Percentiles rank a stretch among this genome's conserved stretches.
phyloP scores from a whole-genome alignment of 2,329 filamentous ascomycete species.

The Leptodontidium sp. region DNA sequence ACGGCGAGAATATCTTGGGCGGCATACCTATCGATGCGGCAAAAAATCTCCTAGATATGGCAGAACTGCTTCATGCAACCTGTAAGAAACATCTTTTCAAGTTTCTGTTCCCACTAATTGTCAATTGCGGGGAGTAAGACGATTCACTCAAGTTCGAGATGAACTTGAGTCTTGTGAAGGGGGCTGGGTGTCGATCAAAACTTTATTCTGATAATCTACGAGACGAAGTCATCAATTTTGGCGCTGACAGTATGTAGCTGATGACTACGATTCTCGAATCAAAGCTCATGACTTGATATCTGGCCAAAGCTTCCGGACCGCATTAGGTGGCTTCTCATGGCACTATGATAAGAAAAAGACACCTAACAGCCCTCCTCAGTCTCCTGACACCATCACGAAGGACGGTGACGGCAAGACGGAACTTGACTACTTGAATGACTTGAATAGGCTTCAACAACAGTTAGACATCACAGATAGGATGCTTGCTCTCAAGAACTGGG shows the following conservation, averaged over 20 bases:
- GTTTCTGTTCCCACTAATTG: no score
- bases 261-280: constrained; percentile 24
- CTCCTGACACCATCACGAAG: background rate
- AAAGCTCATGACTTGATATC: constrained; percentile 25
- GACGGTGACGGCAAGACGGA: constrained; percentile 1
- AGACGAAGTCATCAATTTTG: no score
- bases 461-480: constrained; percentile 14
- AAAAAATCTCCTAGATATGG: constrained; percentile 9
- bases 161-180: no score
- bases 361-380: background rate
- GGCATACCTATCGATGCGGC: background rate
- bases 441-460: constrained; percentile 23
- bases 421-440: constrained; percentile 5
- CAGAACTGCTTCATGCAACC: constrained; percentile 11
- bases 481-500: constrained; percentile 15
- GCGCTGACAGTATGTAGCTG: constrained; percentile 17
- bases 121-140: no score
- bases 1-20: no score
- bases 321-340: constrained; percentile 19
- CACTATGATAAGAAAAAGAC: constrained; percentile 18
- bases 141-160: no score
- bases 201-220: no score
- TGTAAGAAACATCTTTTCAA: no score
- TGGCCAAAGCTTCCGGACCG: constrained; percentile 9
- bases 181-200: no score